phyloP scores from a whole-genome alignment of 2,329 filamentous ascomycete genomes.

The Cladosporium halotolerans region DNA sequence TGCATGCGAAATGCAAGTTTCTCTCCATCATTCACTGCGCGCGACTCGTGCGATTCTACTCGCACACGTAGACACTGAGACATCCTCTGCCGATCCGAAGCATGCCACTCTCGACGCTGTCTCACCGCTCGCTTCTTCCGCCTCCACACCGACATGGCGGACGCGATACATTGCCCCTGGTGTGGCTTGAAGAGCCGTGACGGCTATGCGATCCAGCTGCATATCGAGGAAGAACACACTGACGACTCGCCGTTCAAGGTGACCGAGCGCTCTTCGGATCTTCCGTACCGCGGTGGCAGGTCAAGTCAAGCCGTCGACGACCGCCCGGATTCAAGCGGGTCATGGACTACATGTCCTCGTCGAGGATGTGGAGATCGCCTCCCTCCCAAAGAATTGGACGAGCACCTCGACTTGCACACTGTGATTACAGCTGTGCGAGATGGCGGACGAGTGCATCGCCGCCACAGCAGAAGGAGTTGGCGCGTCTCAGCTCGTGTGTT shows the following conservation, averaged over 20 bases:
- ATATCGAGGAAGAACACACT: constrained; percentile 30
- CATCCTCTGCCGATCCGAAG: background rate
- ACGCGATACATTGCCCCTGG: constrained; percentile 1
- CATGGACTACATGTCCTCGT: constrained; percentile 34
- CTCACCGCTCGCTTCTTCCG: background rate
- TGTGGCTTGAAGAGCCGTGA: constrained; percentile 23
- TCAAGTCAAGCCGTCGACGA: background rate
- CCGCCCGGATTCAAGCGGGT: constrained; percentile 3
- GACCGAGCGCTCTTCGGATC: background rate
- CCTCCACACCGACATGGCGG: constrained; percentile 7
- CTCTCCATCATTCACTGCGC: no score
- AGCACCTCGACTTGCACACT: constrained; percentile 41
- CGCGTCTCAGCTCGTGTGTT: constrained; percentile 16
- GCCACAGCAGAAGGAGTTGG: constrained; percentile 34
- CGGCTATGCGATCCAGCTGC: constrained; percentile 24
- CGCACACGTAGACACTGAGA: no score
- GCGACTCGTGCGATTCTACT: no score
- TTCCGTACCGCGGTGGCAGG: background rate
- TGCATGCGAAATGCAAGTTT: no score
- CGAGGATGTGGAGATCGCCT: constrained; percentile 39
- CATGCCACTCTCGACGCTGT: constrained; percentile 1
- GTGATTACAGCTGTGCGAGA: background rate
- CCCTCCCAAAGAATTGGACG: constrained; percentile 36
- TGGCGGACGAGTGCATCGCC: background rate
- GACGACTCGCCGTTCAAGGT: constrained; percentile 23